Base-by-base conservation (phyloP, 768 basidiomycete genomes). In the Kwoniella dejecticola region DNA sequence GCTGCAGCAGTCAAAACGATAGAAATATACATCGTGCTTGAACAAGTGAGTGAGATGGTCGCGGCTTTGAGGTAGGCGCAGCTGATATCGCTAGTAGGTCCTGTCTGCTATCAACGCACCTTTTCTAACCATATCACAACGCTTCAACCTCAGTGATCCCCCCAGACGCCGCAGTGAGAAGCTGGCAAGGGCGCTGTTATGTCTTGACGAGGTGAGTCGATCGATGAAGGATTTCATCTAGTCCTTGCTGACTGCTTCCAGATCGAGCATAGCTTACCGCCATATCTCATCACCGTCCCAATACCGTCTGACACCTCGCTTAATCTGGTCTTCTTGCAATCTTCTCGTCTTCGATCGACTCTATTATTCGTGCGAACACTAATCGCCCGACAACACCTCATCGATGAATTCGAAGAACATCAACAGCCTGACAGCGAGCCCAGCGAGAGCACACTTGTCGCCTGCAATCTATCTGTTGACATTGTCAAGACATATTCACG, bases 61-160 rank as follows among this genome's bases (percentile, higher is more conserved):
- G 33, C 15, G 15, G 7, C 7, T 36, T 7, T 57, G 4, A 13
- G 15, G 21, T 31, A 10, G 27, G 24, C 15, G 26, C 23, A 13
- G 24, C 21, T 41, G 44, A 41, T n/a, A 26, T 12, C 29, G 4
- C 15, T 0, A 10, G 4, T 19, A 57, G 55, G 55, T 57, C 5
- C 44, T 57, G 27, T 57, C 55, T 7, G 55, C 44, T 8, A 57
- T 57, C 21, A 57, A 57, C 33, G 55, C 55, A 12, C 55, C 55
- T 5, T 31, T 47, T 13, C n/a, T 38, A 42, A 57, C 55, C 11
- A 57, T 57, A 31, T 57, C 55, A 12, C 55, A 57, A 15, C 55
- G 55, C 4, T 57, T 57, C 29, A 31, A 33, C 21, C 29, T 57
- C 10, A 42, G 45, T 4, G 41, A 36, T 44, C 42, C 31, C 24